Evolutionary conservation across 805 yeast genomes (phyloP), one percentile per base, ranked within the genome.

Genomic region (Cyberlindnera galapagoensis): DNA sequence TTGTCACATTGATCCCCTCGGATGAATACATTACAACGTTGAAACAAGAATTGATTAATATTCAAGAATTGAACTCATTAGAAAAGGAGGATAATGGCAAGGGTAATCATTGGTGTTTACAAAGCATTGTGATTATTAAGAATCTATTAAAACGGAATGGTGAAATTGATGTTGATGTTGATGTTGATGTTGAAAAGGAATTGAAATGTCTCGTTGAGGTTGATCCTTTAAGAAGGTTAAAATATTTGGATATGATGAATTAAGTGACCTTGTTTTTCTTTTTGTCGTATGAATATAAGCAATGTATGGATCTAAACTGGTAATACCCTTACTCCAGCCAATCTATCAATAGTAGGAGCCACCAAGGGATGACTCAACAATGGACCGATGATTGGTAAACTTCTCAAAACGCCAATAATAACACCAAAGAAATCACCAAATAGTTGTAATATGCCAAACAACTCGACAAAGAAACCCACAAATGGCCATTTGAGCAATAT

Each of bases 341-440:
- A 21, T 5, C 9, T 12, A 21, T 21, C 14, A 21, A 21, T 7
- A 21, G 14, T 7, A 13, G 97, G 97, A 5, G 95, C 95, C 19
- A 92, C 59, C 7, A 62, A 57, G 2, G 97, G 97, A 52, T 80
- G 75, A 21, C 87, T 77, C 33, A 92, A 68, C 6, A 87, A 36
- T 17, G 94, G 88, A 1, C 97, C 97, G 39, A 92, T 76, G 38
- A 82, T 54, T 3, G 98, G 98, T 47, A 90, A 57, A 6, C 94
- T 80, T 56, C 97, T 70, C 49, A 90, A 66, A 52, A 92, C 90
- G 44, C 84, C 81, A 9, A 90, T 73, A 28, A 92, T 77, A 9
- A 94, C 84, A 17, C 94, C 86, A 51, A 90, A 83, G 57, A 92
- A 88, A 59, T 92, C 97, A 22, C 56, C 98, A 60, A 92, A 90